A percentile compares a stretch with the other conserved stretches of the same genome.
These are phyloP conservation scores for Epichloe uncinata DNA, from an alignment of 2,329 filamentous ascomycete genomes.

Conservation along the genomic window DNA sequence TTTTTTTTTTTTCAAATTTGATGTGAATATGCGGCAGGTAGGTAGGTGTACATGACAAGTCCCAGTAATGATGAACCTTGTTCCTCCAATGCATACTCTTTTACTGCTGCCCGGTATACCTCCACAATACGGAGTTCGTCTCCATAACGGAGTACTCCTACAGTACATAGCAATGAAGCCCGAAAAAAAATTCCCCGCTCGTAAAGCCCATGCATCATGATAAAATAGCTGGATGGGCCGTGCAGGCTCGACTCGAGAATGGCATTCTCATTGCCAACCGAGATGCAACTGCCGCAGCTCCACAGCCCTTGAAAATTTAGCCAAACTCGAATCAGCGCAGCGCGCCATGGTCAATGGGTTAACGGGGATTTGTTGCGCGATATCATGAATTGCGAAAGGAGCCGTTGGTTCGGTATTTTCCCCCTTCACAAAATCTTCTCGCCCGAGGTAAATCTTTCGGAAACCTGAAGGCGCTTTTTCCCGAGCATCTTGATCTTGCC, in stretches of 20 bases:
- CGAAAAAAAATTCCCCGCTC: background rate
- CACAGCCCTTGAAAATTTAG: background rate
- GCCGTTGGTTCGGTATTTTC: background rate
- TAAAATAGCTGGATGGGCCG: background rate
- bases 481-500: slow-evolving; percentile 62
- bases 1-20: no score
- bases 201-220: background rate
- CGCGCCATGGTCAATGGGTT: no score
- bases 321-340: no score
- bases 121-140: no score
- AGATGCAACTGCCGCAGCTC: background rate
- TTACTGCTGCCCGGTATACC: background rate
- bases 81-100: background rate
- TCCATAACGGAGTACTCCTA: background rate
- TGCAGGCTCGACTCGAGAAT: background rate
- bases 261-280: background rate
- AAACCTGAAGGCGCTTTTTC: slow-evolving; percentile 46
- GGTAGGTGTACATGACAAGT: no score
- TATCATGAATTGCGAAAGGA: no score
- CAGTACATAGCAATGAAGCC: background rate
- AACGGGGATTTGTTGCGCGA: no score
- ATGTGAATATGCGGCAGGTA: no score
- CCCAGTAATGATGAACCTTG: background rate
- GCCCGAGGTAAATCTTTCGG: slow-evolving; percentile 29
- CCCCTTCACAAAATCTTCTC: slow-evolving; percentile 4